phyloP scores from a whole-genome alignment of 2,329 filamentous ascomycete species.

The Apiospora pterosperma region DNA sequence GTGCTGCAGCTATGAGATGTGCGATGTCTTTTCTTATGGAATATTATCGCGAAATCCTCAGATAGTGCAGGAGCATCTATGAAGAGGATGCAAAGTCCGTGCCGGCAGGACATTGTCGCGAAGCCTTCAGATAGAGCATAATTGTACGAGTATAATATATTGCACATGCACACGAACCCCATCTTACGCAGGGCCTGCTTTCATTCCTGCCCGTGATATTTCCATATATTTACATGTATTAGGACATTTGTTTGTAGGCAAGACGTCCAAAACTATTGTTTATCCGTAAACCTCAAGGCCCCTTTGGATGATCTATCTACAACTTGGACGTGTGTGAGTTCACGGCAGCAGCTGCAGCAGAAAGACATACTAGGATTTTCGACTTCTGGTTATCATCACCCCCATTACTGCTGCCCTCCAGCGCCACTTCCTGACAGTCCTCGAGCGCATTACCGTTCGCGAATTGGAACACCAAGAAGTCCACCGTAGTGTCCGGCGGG shows the following conservation, averaged over 20 bases:
- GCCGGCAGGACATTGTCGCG: neutral
- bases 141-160: neutral
- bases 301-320: neutral
- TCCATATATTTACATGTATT: too few relatives aligned
- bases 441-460: constrained; percentile 77
- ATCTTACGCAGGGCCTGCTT: neutral
- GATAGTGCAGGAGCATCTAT: neutral
- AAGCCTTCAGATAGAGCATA: neutral
- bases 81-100: neutral
- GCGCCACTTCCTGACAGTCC: constrained; percentile 78
- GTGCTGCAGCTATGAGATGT: neutral
- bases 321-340: neutral
- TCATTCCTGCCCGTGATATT: neutral
- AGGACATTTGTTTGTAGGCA: neutral
- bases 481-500: constrained; percentile 51
- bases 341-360: neutral
- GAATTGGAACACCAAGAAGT: constrained; percentile 89
- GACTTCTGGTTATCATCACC: neutral
- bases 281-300: neutral
- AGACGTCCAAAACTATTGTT: neutral
- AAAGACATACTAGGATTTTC: constrained; percentile 24
- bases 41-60: neutral
- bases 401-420: constrained; percentile 30
- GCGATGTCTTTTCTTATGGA: neutral
- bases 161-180: neutral